A percentile compares a stretch with the other conserved stretches of the same genome.
Conservation (phyloP, 495 filamentous ascomycete genomes). For the Astrocystis sublimbata region DNA sequence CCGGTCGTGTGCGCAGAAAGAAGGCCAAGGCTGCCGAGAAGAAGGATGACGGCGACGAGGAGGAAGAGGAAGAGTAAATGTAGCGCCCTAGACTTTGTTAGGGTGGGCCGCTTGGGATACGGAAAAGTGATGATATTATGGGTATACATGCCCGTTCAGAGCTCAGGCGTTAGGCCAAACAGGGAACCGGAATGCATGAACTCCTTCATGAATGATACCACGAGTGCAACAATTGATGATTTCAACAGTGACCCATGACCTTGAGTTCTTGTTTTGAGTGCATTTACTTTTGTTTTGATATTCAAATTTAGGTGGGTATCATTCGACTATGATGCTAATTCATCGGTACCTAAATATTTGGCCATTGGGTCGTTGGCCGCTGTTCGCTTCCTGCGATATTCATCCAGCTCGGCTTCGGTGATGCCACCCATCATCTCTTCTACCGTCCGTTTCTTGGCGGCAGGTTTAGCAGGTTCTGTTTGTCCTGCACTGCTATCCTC, state of each 20-base stretch:
- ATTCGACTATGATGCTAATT: conserved; percentile 33
- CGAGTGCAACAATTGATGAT: conserved; percentile 23
- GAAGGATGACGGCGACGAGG: conserved; percentile 81
- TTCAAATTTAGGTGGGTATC: too few species aligned
- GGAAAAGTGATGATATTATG: conserved; percentile 42
- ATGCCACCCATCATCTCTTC: conserved; percentile 75
- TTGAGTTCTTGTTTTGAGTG: neutral
- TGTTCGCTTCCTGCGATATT: conserved; percentile 70
- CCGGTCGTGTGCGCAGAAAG: conserved; percentile 96
- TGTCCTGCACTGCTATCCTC: conserved; percentile 35
- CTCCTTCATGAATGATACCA: conserved; percentile 33
- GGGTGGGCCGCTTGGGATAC: conserved; percentile 39
- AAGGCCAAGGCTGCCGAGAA: conserved; percentile 95
- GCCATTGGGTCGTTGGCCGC: conserved; percentile 85
- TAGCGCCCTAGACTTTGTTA: conserved; percentile 29
- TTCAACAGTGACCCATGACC: conserved; percentile 15
- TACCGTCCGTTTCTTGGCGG: conserved; percentile 65
- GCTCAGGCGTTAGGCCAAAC: conserved; percentile 41
- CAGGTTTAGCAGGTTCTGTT: conserved; percentile 25
- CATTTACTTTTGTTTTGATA: neutral
- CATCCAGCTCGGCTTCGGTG: conserved; percentile 79
- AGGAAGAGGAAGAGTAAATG: conserved; percentile 83
- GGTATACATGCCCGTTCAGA: conserved; percentile 28
- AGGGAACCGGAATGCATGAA: conserved; percentile 41
- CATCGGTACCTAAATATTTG: conserved; percentile 55